These are phyloP conservation scores for Prototheca cutis DNA, from an alignment of 163 green algal species.

Conservation along the genomic window DNA sequence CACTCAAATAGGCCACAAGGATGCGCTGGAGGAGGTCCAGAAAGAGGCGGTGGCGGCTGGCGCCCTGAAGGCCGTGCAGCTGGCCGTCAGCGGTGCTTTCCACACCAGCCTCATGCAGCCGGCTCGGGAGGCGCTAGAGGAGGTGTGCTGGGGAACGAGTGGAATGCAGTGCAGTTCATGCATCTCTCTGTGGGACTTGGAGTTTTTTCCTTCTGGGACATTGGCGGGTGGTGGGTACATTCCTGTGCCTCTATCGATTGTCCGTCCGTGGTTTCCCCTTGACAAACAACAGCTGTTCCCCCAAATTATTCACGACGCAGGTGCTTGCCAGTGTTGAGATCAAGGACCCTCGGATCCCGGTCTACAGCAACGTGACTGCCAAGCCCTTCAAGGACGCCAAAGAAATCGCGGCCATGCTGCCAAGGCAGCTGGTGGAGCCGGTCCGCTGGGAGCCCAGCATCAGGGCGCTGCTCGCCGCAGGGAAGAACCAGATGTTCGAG, in stretches of 20 bases:
- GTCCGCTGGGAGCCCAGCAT: constrained; percentile 56
- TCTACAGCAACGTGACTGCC: constrained; percentile 85
- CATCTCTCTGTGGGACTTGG: neutral
- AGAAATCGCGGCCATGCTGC: constrained; percentile 60
- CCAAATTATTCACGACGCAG: constrained; percentile 17
- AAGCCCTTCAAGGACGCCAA: constrained; percentile 45
- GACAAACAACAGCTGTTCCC: too few species aligned
- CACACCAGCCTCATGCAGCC: constrained; percentile 84
- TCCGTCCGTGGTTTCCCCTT: too few species aligned
- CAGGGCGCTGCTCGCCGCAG: constrained; percentile 24
- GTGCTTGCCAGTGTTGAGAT: constrained; percentile 55
- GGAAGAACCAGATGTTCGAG: constrained; percentile 68
- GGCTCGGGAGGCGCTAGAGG: constrained; percentile 48
- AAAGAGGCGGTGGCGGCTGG: constrained; percentile 46
- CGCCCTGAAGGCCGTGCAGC: constrained; percentile 64
- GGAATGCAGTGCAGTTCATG: neutral
- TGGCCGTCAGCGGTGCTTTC: constrained; percentile 84
- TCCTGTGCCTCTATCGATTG: too few species aligned
- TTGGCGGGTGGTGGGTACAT: too few species aligned
- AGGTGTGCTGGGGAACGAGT: neutral
- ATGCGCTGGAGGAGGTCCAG: constrained; percentile 50
- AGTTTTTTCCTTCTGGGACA: too few species aligned
- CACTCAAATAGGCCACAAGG: constrained; percentile 57
- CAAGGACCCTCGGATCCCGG: constrained; percentile 54
- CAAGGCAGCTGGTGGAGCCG: constrained; percentile 75